Percentiles rank a stretch among this genome's conserved stretches.
Evolutionary conservation across 371 early-diverging fungal species (phyloP).

Genomic region (Paramicrosporidium saccamoebae): DNA sequence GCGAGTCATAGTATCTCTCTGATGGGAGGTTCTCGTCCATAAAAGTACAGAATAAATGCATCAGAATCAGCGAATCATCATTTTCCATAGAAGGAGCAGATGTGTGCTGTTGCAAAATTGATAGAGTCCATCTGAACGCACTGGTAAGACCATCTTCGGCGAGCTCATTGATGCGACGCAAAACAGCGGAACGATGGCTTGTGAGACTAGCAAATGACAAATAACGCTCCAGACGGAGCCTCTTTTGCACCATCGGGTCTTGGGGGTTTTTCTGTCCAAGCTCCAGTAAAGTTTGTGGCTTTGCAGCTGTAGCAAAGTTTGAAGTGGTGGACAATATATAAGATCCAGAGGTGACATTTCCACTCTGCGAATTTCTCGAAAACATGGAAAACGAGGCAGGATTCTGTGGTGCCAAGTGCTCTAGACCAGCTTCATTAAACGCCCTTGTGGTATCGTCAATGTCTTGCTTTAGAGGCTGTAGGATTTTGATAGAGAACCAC

Average conservation of each 20-base stretch:
- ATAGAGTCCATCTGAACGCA: conserved; percentile 5
- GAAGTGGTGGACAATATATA: too few relatives aligned
- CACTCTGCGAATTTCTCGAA: too few relatives aligned
- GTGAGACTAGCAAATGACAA: conserved; percentile 4
- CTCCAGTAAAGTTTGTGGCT: conserved; percentile 5
- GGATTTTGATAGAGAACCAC: conserved; percentile 7
- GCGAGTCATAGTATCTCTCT: conserved; percentile 4
- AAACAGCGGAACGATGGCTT: conserved; percentile 4
- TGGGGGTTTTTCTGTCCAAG: conserved; percentile 3
- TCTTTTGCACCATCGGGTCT: conserved; percentile 5
- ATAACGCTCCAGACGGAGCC: conserved; percentile 7
- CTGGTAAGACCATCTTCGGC: conserved; percentile 5
- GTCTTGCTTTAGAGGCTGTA: conserved; percentile 5
- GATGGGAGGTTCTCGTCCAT: conserved; percentile 8
- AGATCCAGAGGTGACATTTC: too few relatives aligned
- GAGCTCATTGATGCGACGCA: conserved; percentile 5
- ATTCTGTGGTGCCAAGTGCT: conserved; percentile 4
- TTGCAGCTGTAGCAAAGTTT: too few relatives aligned
- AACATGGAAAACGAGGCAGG: too few relatives aligned
- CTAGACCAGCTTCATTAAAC: conserved; percentile 5
- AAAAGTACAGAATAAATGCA: conserved; percentile 9
- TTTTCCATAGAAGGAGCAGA: conserved; percentile 5
- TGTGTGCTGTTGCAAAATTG: too few relatives aligned
- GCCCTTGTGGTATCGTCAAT: conserved; percentile 5
- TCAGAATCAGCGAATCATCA: conserved; percentile 6